Base-by-base conservation (phyloP, 768 basidiomycete species). In the Leucogyrophana mollusca region DNA sequence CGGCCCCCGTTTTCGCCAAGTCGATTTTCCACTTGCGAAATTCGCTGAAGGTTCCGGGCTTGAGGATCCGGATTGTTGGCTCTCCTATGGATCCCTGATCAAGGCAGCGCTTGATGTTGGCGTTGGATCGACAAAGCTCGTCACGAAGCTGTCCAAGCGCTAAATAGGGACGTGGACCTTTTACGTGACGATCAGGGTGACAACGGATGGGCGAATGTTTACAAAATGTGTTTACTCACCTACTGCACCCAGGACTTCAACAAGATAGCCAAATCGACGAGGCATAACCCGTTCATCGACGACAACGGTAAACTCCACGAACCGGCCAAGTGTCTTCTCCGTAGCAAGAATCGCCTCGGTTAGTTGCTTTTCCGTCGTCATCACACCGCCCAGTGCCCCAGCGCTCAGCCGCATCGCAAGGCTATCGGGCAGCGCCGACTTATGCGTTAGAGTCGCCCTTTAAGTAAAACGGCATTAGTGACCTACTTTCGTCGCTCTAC, bases 51-150 rank as follows among this genome's bases (percentile, higher is more conserved):
- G 52, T 46, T 2, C 49, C 49, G 6, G 20, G 43, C 9, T 32
- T 34, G 17, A 53, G 39, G 9, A 53, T 17, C n/a, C 49, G 35
- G n/a, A 53, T 36, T 3, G 49, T 50, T 4, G 48, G 49, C 10
- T 14, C 30, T n/a, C 42, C 47, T 13, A 43, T 27, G 9, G 27
- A 20, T 17, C 6, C 25, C 25, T 32, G 16, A 13, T 13, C 34
- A 34, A 38, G 48, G 21, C n/a, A 24, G 22, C 10, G 21, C 5
- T 14, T 22, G 24, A 38, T 23, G 44, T 5, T 49, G 36, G 24
- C 35, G 1, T 9, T 23, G 43, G 7, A 5, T 22, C 24, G 9
- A 11, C 24, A n/a, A 13, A 49, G 34, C n/a, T 37, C 18, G 5
- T 30, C 40, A 20, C 27, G 25, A n/a, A 32, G 23, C 10, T 20